A percentile compares a stretch with the other conserved stretches of the same genome.
Evolutionary conservation across 208 protist species (phyloP).

Genomic region (Phytomonas sp.): DNA sequence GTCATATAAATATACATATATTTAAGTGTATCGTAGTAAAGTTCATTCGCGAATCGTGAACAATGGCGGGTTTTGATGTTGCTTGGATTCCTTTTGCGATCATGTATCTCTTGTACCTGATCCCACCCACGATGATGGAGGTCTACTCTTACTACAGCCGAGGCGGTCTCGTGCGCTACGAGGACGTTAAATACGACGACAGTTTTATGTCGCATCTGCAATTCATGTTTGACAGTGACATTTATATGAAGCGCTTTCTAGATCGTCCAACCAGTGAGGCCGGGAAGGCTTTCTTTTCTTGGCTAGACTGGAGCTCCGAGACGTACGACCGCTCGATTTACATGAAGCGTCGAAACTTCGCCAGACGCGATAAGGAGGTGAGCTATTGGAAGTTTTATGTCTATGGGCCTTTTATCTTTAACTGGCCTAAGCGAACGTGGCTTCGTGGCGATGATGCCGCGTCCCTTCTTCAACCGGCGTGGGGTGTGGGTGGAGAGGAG

Average conservation of each 20-base stretch:
- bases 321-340: conserved; percentile 81
- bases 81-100: conserved; percentile 81
- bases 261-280: conserved; percentile 80
- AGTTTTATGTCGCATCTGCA: conserved; percentile 55
- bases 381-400: conserved; percentile 65
- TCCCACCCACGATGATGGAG: conserved; percentile 87
- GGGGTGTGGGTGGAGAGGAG: conserved; percentile 78
- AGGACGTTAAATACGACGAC: conserved; percentile 85
- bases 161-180: conserved; percentile 69
- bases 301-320: conserved; percentile 85
- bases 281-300: conserved; percentile 79
- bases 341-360: conserved; percentile 62
- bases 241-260: conserved; percentile 85
- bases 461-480: conserved; percentile 57
- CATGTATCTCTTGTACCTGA: conserved; percentile 83
- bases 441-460: conserved; percentile 81
- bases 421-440: conserved; percentile 87
- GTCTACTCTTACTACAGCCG: conserved; percentile 88
- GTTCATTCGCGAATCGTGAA: conserved; percentile 15
- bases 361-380: conserved; percentile 61
- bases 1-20: neutral
- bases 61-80: conserved; percentile 70
- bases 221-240: conserved; percentile 60
- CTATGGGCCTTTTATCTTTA: conserved; percentile 86
- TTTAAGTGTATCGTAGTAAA: conserved; percentile 9